Evolutionary conservation across 179 eudicot genomes (phyloP).

Genomic region (Carnegiea gigantea): DNA sequence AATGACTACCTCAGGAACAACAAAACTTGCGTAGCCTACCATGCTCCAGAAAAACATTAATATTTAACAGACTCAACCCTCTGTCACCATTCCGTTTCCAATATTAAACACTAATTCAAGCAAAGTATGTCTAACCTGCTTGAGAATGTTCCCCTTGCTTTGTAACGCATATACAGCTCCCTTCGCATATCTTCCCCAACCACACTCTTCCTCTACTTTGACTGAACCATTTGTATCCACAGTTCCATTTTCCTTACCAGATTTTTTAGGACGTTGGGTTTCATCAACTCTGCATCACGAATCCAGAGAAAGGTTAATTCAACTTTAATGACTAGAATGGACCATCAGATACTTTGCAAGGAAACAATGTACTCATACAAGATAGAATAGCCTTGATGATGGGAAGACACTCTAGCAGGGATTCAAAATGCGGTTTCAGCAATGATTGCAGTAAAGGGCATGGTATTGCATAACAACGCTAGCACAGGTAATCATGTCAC

Average conservation of each 20-base stretch:
- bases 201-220: slow-evolving; percentile 49
- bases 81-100: neutral
- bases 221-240: slow-evolving; percentile 34
- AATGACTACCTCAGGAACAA: neutral
- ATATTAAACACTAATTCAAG: neutral
- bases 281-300: slow-evolving; percentile 65
- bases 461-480: neutral
- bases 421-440: neutral
- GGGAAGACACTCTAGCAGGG: neutral
- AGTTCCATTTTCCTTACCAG: slow-evolving; percentile 34
- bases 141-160: slow-evolving; percentile 59
- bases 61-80: neutral
- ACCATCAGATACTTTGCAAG: neutral
- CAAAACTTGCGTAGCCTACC: neutral
- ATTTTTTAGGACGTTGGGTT: slow-evolving; percentile 43
- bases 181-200: slow-evolving; percentile 92
- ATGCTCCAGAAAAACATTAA: too few relatives aligned
- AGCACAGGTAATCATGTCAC: neutral
- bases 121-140: slow-evolving; percentile 32
- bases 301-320: slow-evolving; percentile 5
- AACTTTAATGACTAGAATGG: neutral
- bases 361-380: neutral
- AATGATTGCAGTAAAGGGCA: neutral
- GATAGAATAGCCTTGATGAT: neutral
- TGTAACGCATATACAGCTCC: slow-evolving; percentile 93